These are phyloP conservation scores for Pythium apleroticum DNA, from an alignment of 352 stramenopile species.

Conservation along the genomic window DNA sequence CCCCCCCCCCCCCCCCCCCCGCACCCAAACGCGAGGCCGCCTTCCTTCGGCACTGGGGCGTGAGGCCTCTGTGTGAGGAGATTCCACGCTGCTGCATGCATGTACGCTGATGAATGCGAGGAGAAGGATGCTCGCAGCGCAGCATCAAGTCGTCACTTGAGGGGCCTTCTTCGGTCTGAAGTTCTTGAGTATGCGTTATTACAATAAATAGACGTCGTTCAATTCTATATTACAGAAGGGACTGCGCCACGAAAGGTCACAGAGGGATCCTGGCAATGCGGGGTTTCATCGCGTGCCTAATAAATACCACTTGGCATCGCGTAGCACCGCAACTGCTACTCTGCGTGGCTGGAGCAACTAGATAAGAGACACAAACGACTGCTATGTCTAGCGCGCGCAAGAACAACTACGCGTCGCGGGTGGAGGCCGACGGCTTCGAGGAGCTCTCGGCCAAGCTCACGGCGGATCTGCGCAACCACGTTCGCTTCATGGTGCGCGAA, in stretches of 20 bases:
- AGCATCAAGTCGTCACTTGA: no score
- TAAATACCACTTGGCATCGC: neutral
- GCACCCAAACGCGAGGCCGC: no score
- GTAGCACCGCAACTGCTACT: neutral
- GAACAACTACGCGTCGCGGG: conserved; percentile 58
- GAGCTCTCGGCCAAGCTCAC: conserved; percentile 85
- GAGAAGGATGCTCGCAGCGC: neutral
- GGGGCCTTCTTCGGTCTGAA: neutral
- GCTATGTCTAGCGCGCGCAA: conserved; percentile 51
- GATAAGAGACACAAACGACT: neutral
- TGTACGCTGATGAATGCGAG: no score
- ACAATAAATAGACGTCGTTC: neutral
- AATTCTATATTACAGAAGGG: neutral
- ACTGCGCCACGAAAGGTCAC: conserved; percentile 23
- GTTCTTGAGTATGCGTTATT: neutral
- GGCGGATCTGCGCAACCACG: conserved; percentile 80
- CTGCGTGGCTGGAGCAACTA: neutral
- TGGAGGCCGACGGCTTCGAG: conserved; percentile 75
- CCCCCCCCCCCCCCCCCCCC: no score
- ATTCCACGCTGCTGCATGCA: no score
- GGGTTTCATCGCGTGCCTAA: conserved; percentile 9
- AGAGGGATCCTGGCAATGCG: neutral
- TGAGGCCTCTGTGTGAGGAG: no score
- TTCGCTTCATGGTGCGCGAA: conserved; percentile 74
- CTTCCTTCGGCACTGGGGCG: no score